Evolutionary conservation across 306 rosid genomes (phyloP), one percentile per base, ranked within the genome.

Genomic region (Neltuma alba): DNA sequence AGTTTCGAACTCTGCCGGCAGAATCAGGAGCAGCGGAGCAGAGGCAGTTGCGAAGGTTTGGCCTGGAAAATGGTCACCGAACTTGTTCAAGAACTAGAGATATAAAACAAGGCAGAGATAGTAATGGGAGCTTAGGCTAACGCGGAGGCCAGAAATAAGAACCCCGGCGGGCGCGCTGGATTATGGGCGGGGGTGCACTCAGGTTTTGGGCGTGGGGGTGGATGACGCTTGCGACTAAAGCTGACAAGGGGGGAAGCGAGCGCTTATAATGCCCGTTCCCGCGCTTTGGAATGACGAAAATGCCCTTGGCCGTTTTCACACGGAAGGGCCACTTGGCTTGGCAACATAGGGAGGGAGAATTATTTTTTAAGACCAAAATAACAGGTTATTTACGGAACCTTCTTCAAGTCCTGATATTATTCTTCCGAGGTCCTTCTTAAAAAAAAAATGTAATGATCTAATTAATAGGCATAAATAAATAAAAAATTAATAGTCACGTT

Each of bases 181-280:
- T n/a, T n/a, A n/a, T n/a, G n/a, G 65, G 37, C 25, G n/a, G 47
- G 1, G 42, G 23, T 7, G 41, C 3, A 0, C 14, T 50, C 25
- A 54, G 75, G 63, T 52, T 15, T 44, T 64, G 58, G 54, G 74
- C 45, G 70, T 61, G 76, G 6, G 37, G 52, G 73, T 76, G 76
- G 76, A 81, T 80, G 74, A 72, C 60, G 82, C 89, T 69, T 74
- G 93, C 88, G 76, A 76, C 89, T 89, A 92, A 89, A 89, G 79
- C 89, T 87, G 75, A 75, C 0, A 13, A 13, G 88, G 27, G 60
- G 87, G 0, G 62, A 30, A 65, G 60, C 78, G 21, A 23, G 41
- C 25, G 54, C 12, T 0, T 82, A 86, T 91, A 90, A 89, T 90
- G 87, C 8, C 5, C 31, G 72, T 44, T 76, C 2, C 9, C 9